Percentiles rank a stretch among this genome's conserved stretches.
phyloP scores from a whole-genome alignment of 139 green algal genomes.

The Gonium pectorale region DNA sequence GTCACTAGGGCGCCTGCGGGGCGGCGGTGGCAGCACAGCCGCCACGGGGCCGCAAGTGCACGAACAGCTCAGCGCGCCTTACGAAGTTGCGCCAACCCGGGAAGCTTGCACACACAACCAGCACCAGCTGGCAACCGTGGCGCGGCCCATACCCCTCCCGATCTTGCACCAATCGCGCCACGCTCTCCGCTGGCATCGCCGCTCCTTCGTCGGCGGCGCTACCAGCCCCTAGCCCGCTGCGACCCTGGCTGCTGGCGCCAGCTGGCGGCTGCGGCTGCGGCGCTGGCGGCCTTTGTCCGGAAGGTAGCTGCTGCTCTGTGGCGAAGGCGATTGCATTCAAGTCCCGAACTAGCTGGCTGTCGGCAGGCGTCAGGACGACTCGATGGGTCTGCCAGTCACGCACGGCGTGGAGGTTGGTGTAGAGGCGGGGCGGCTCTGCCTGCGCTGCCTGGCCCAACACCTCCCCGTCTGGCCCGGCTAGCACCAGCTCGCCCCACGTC shows the following conservation, averaged over 20 bases:
- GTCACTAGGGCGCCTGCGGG: too few relatives aligned
- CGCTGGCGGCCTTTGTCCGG: not conserved
- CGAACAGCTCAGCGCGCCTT: not conserved
- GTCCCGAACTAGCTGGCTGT: not conserved
- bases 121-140: not conserved
- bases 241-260: not conserved
- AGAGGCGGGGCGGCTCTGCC: not conserved
- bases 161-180: not conserved
- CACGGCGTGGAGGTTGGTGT: conserved; percentile 30
- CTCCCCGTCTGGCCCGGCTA: too few relatives aligned
- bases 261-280: not conserved
- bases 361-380: not conserved
- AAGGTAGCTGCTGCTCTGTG: not conserved
- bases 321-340: not conserved
- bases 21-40: too few relatives aligned
- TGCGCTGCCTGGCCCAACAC: too few relatives aligned
- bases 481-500: conserved; percentile 44
- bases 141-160: not conserved
- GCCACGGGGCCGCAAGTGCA: not conserved
- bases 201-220: not conserved
- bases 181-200: not conserved
- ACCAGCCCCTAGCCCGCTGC: not conserved
- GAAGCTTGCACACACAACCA: conserved; percentile 11
- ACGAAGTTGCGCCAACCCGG: conserved; percentile 2
- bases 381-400: not conserved